These are phyloP conservation scores for Sporothrix inflata DNA, from an alignment of 2,329 filamentous ascomycete species.

Conservation along the genomic window DNA sequence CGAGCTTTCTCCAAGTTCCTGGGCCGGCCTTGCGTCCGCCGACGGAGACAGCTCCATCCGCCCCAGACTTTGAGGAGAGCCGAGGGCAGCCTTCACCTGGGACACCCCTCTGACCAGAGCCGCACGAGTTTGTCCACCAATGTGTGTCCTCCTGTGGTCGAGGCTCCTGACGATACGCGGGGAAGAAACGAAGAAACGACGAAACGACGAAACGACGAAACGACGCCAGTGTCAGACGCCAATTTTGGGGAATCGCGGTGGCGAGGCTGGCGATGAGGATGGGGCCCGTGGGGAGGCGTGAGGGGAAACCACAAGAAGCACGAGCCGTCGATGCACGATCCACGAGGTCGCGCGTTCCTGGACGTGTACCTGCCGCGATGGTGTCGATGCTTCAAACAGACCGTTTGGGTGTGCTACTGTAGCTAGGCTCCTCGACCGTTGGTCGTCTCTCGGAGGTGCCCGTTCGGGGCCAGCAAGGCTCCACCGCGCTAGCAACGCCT, in stretches of 20 bases:
- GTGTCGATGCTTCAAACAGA: neutral
- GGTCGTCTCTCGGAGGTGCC: neutral
- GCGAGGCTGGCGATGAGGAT: conserved; percentile 12
- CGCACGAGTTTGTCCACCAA: conserved; percentile 17
- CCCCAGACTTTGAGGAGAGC: conserved; percentile 3
- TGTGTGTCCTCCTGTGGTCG: neutral
- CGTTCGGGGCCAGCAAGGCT: neutral
- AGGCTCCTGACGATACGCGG: neutral
- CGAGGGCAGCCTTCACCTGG: neutral
- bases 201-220: neutral
- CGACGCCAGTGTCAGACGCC: neutral
- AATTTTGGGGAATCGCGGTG: neutral
- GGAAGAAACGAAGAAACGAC: neutral
- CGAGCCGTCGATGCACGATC: conserved; percentile 7
- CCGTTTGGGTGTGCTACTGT: neutral
- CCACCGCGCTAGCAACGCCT: neutral
- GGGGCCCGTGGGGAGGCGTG: neutral
- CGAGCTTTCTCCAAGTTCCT: too few relatives aligned
- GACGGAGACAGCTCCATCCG: conserved; percentile 5
- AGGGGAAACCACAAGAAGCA: neutral
- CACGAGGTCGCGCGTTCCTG: neutral
- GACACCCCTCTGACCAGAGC: neutral
- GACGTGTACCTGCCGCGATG: neutral
- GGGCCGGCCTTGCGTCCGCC: neutral
- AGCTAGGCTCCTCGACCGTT: neutral